Percentiles rank a stretch among this genome's conserved stretches.
Evolutionary conservation across 257 asterid genomes (phyloP).

Genomic region (Nicotiana tomentosiformis): DNA sequence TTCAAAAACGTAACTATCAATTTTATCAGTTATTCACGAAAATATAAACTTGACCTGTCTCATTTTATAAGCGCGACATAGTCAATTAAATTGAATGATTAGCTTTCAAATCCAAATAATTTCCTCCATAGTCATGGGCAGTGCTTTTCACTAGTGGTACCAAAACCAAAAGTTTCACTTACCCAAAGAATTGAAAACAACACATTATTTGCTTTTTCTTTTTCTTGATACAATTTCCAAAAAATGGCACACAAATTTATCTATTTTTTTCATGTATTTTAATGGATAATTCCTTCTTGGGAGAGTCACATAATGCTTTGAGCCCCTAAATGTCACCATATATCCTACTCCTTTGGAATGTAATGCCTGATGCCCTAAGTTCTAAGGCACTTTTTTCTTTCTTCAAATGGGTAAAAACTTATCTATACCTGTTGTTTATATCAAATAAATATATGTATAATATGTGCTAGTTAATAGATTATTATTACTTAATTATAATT

Average conservation of each 20-base stretch:
- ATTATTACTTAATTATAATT: too few species aligned
- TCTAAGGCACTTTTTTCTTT: slow-evolving; percentile 13
- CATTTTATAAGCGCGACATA: not conserved
- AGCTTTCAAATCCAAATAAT: not conserved
- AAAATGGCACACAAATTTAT: not conserved
- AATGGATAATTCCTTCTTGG: slow-evolving; percentile 32
- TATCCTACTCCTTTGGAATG: slow-evolving; percentile 5
- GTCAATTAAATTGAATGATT: not conserved
- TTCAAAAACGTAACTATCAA: not conserved
- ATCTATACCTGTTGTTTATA: too few species aligned
- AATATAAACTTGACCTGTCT: not conserved
- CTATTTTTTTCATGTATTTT: not conserved
- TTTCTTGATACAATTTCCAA: not conserved
- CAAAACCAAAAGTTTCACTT: not conserved
- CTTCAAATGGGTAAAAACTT: too few species aligned
- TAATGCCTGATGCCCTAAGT: slow-evolving; percentile 28
- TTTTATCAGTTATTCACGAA: not conserved
- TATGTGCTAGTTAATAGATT: too few species aligned
- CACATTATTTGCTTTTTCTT: not conserved
- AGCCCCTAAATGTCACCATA: slow-evolving; percentile 49
- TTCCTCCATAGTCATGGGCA: not conserved
- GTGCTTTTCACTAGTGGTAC: not conserved
- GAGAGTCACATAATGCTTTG: slow-evolving; percentile 39
- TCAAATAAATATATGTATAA: too few species aligned
- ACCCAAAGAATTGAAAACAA: slow-evolving; percentile 13